Conservation (phyloP, 345 rosid species). For the Sisymbrium irio region DNA sequence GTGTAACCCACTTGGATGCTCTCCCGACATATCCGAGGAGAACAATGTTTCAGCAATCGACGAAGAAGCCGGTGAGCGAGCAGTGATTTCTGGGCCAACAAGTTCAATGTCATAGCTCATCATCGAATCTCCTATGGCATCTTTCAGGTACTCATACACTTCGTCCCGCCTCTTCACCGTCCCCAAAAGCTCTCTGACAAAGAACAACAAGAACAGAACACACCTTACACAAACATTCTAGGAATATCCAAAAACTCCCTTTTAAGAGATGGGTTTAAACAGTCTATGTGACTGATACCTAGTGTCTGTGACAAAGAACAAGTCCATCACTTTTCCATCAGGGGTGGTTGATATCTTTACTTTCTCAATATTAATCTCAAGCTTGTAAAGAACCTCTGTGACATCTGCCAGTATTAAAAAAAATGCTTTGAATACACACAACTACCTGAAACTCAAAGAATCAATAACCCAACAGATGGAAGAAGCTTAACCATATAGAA, state of each 20-base stretch:
- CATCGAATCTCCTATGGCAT: conserved; percentile 52
- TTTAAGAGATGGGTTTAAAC: not conserved
- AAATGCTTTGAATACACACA: not conserved
- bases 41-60: conserved; percentile 66
- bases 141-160: conserved; percentile 44
- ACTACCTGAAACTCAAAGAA: not conserved
- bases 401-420: conserved; percentile 69
- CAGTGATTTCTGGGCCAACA: conserved; percentile 69
- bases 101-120: conserved; percentile 76
- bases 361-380: conserved; percentile 83
- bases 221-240: not conserved
- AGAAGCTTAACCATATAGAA: conserved; percentile 61
- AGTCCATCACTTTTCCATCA: conserved; percentile 89
- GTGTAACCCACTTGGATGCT: conserved; percentile 36
- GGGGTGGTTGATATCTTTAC: conserved; percentile 98
- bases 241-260: not conserved
- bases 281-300: conserved; percentile 46
- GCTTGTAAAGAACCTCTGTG: conserved; percentile 71
- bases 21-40: conserved; percentile 40
- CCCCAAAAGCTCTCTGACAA: conserved; percentile 74
- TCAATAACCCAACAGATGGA: not conserved
- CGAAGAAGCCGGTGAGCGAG: conserved; percentile 60
- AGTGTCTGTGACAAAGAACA: conserved; percentile 87
- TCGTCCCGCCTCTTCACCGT: conserved; percentile 68
- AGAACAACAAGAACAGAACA: conserved; percentile 11